Percentiles rank a stretch among this genome's conserved stretches.
Conservation (phyloP, 305 asterid genomes). For the Stenogyne calaminthoides region DNA sequence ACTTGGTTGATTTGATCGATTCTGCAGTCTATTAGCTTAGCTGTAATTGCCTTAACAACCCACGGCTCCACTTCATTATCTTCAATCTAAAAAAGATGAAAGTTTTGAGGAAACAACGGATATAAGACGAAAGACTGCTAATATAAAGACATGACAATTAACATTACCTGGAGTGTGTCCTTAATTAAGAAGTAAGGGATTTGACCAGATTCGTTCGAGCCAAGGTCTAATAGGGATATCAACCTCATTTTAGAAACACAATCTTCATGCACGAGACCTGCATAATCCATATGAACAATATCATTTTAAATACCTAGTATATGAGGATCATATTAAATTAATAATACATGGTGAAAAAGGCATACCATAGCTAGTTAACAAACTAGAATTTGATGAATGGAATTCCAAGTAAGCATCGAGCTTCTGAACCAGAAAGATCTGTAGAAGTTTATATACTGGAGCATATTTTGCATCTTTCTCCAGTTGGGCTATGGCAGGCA, state of each 20-base stretch:
- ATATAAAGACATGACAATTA: not conserved
- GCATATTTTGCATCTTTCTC: conserved; percentile 75
- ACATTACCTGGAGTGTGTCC: conserved; percentile 69
- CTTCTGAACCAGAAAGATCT: conserved; percentile 78
- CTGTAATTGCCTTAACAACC: conserved; percentile 89
- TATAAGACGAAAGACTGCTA: conserved; percentile 14
- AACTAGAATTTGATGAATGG: conserved; percentile 60
- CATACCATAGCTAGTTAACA: conserved; percentile 64
- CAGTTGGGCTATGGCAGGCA: conserved; percentile 85
- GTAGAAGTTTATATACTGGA: conserved; percentile 66
- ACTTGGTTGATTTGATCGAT: conserved; percentile 90
- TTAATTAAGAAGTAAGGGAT: conserved; percentile 70
- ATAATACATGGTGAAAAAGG: not conserved
- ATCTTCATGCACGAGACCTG: conserved; percentile 91
- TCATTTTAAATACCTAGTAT: not conserved
- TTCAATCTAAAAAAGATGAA: conserved; percentile 54
- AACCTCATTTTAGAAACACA: conserved; percentile 85
- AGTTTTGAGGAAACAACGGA: not conserved
- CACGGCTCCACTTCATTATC: conserved; percentile 80
- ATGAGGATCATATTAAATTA: conserved; percentile 1
- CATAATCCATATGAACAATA: conserved; percentile 25
- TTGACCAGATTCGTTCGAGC: conserved; percentile 66
- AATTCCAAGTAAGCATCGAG: conserved; percentile 78
- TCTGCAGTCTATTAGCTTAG: conserved; percentile 82
- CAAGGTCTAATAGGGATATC: conserved; percentile 78